Evolutionary conservation across 2,329 filamentous ascomycete genomes (phyloP).

Genomic region (Fusarium secorum): DNA sequence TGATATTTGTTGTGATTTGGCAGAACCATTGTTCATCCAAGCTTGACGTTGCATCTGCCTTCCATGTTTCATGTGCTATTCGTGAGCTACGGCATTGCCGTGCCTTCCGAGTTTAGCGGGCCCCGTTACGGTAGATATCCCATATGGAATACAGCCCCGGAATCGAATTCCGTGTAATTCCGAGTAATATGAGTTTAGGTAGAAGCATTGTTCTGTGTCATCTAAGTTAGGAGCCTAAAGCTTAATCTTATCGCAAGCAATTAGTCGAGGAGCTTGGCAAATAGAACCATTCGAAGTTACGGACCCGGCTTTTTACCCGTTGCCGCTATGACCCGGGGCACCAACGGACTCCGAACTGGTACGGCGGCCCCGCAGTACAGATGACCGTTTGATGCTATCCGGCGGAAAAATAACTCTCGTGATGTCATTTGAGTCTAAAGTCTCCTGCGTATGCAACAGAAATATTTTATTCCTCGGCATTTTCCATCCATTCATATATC

Average conservation of each 20-base stretch:
- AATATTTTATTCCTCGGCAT: too few species aligned
- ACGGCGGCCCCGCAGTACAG: not conserved
- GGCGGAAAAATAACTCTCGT: too few species aligned
- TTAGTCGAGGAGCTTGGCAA: too few species aligned
- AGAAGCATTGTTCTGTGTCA: not conserved
- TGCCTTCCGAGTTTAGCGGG: not conserved
- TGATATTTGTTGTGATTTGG: too few species aligned
- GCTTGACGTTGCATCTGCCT: not conserved
- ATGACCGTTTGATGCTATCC: not conserved
- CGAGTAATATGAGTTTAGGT: not conserved
- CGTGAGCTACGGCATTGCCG: not conserved
- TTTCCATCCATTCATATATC: too few species aligned
- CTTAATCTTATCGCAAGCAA: not conserved
- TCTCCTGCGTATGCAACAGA: not conserved
- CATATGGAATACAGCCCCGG: not conserved
- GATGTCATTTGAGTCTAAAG: not conserved
- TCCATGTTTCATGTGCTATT: not conserved
- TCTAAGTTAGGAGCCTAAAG: not conserved
- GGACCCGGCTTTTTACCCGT: not conserved
- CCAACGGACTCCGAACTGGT: not conserved
- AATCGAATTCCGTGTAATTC: not conserved
- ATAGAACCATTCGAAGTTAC: not conserved
- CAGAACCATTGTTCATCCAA: too few species aligned
- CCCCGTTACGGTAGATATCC: not conserved
- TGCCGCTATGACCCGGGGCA: not conserved